Evolutionary conservation across 2,329 filamentous ascomycete genomes (phyloP).

Genomic region (Neonectria ditissima): DNA sequence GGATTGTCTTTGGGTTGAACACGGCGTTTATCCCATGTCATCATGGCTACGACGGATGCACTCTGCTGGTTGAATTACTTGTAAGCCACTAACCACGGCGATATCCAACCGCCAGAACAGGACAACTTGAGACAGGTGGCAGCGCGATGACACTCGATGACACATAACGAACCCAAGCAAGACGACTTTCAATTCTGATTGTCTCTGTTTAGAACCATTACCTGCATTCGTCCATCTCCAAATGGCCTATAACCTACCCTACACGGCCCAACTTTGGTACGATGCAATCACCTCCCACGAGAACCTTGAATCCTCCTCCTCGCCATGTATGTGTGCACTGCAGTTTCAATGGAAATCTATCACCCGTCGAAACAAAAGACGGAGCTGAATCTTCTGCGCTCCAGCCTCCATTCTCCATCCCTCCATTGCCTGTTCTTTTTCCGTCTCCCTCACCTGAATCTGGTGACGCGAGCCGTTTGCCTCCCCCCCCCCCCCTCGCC

Average conservation of each 20-base stretch:
- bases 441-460: slow-evolving; percentile 38
- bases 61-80: neutral
- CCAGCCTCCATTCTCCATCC: neutral
- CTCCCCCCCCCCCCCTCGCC: too few relatives aligned
- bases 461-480: slow-evolving; percentile 21
- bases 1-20: neutral
- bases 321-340: neutral
- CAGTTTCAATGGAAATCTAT: slow-evolving; percentile 19
- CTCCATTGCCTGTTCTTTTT: neutral
- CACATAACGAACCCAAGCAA: slow-evolving; percentile 7
- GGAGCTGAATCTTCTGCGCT: slow-evolving; percentile 19
- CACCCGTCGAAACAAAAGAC: slow-evolving; percentile 27
- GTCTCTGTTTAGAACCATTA: neutral
- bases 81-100: slow-evolving; percentile 1
- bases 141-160: slow-evolving; percentile 4
- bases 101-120: slow-evolving; percentile 4
- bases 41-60: neutral
- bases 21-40: neutral
- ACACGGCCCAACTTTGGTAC: neutral
- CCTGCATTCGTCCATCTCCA: slow-evolving; percentile 3
- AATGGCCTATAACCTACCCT: neutral
- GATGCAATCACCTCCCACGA: neutral
- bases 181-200: neutral
- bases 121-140: neutral
- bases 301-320: slow-evolving; percentile 4